These are phyloP conservation scores for Claviceps africana DNA, from an alignment of 2,329 filamentous ascomycete genomes.

Conservation along the genomic window DNA sequence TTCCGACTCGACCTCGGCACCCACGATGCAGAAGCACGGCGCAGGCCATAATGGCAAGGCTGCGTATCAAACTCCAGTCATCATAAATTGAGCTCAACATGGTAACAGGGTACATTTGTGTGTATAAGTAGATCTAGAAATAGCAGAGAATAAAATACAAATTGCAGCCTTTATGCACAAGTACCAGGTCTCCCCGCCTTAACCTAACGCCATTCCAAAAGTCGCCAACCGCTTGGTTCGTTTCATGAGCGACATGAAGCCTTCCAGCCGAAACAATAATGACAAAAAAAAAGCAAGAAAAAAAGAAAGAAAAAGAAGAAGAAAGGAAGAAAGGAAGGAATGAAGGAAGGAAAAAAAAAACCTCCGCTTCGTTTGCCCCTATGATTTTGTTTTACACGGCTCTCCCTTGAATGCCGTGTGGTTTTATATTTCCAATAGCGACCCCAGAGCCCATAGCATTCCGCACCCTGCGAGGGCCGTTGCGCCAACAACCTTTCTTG, in stretches of 20 bases:
- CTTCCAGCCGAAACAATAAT: neutral
- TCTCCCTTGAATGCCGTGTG: too few relatives aligned
- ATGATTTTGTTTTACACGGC: neutral
- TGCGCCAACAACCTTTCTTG: constrained; percentile 48
- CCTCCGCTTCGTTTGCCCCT: neutral
- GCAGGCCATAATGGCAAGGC: neutral
- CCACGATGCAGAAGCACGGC: neutral
- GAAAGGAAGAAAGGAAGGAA: neutral
- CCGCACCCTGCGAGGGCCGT: constrained; percentile 48
- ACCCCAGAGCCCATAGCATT: constrained; percentile 43
- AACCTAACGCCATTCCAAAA: neutral
- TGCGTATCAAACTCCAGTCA: neutral
- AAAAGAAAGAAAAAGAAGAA: too few relatives aligned
- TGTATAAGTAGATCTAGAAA: neutral
- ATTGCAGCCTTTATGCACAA: neutral
- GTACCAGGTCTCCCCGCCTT: neutral
- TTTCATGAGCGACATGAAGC: neutral
- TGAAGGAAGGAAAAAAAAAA: neutral
- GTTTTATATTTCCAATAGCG: constrained; percentile 28
- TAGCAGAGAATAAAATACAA: neutral
- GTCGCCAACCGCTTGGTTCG: neutral
- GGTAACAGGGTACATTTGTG: neutral
- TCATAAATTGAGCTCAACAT: neutral
- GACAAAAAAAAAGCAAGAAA: neutral
- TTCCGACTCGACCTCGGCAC: neutral